Conservation (phyloP, 2,329 filamentous ascomycete genomes). For the Pseudogymnoascus sp. region DNA sequence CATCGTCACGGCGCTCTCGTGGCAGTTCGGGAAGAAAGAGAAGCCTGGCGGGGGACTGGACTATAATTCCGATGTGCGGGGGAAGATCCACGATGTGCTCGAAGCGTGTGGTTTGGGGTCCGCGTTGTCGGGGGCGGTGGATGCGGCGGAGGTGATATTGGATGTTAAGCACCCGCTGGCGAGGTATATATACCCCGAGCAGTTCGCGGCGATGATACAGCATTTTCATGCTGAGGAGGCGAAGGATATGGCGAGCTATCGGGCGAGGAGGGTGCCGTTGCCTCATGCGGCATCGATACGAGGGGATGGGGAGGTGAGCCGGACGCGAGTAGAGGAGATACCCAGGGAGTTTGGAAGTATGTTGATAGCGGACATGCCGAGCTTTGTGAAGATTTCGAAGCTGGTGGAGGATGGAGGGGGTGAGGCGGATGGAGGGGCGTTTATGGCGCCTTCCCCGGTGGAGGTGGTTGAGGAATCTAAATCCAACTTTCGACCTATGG, state of each 20-base stretch:
- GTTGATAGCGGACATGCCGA: not conserved
- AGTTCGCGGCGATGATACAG: not conserved
- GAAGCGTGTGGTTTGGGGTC: not conserved
- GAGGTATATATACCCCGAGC: not conserved
- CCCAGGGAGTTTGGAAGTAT: not conserved
- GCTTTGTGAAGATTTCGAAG: constrained; percentile 2
- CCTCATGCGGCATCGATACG: not conserved
- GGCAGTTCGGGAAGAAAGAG: not conserved
- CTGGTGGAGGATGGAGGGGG: not conserved
- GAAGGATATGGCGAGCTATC: not conserved
- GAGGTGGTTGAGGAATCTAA: not conserved
- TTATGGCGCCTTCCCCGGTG: not conserved
- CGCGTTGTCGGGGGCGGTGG: not conserved
- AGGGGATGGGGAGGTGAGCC: not conserved
- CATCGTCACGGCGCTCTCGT: not conserved
- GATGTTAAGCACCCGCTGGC: not conserved
- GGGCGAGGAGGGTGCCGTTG: not conserved
- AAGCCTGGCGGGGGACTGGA: not conserved
- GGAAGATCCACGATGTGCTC: not conserved
- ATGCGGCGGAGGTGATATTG: not conserved
- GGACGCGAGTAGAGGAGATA: not conserved
- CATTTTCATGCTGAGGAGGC: not conserved
- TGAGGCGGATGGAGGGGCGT: not conserved
- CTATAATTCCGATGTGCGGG: not conserved
- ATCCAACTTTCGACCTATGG: not conserved